Conservation (phyloP, 208 protist genomes). For the Acanthamoeba triangularis region DNA sequence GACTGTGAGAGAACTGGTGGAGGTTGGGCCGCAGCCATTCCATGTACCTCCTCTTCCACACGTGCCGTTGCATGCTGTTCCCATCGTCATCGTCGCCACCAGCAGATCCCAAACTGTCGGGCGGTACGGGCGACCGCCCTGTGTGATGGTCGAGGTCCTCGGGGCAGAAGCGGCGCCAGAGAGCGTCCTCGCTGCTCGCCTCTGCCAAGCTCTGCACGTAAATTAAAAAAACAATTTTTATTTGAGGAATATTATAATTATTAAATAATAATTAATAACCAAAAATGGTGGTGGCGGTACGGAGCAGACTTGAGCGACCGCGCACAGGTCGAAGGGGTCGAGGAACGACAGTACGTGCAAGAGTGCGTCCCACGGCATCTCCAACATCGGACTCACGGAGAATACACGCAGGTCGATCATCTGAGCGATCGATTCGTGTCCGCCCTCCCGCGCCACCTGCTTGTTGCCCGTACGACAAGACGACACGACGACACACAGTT, state of each 20-base stretch:
- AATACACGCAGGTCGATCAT: neutral
- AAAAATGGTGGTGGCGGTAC: neutral
- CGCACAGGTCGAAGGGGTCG: slow-evolving; percentile 45
- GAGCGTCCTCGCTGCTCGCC: neutral
- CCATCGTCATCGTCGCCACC: neutral
- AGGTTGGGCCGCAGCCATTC: neutral
- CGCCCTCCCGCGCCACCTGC: neutral
- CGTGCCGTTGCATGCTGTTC: neutral
- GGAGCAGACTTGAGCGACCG: neutral
- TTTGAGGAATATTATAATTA: no score
- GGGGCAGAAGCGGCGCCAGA: slow-evolving; percentile 33
- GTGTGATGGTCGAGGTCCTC: no score
- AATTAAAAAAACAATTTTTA: no score
- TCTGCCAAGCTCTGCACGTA: neutral
- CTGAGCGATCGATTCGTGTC: neutral
- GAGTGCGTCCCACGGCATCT: neutral
- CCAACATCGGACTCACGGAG: neutral
- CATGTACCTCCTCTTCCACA: neutral
- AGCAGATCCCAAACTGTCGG: neutral
- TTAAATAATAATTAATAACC: no score
- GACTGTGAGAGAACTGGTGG: neutral
- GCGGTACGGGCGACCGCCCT: neutral
- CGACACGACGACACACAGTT: no score
- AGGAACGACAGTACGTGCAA: neutral
- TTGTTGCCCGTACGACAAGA: no score